Evolutionary conservation across 441 rosid species (phyloP).

Genomic region (Populus hybrid): DNA sequence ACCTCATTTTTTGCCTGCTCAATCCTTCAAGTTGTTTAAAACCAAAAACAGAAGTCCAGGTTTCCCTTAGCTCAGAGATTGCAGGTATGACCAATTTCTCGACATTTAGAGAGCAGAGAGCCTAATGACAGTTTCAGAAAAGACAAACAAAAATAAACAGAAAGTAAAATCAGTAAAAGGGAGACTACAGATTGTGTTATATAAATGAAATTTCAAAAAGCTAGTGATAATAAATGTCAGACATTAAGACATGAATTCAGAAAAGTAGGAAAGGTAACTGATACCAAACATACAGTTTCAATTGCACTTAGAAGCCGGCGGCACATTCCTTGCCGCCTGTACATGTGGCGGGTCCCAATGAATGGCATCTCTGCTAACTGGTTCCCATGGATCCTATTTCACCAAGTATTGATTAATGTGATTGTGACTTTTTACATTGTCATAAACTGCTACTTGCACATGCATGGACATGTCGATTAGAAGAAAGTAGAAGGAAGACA

Average conservation of each 20-base stretch:
- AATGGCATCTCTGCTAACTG: conserved; percentile 97
- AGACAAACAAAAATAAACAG: neutral
- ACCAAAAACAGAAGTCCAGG: conserved; percentile 91
- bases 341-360: conserved; percentile 81
- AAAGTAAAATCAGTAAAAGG: conserved; percentile 6
- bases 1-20: conserved; percentile 47
- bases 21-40: conserved; percentile 55
- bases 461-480: neutral
- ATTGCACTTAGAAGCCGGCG: conserved; percentile 75
- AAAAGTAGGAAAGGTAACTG: neutral
- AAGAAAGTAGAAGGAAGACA: neutral
- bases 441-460: neutral
- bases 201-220: neutral
- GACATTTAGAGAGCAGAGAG: conserved; percentile 62
- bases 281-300: conserved; percentile 58
- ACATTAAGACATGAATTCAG: neutral
- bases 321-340: conserved; percentile 96
- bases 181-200: neutral
- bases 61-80: conserved; percentile 71
- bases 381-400: conserved; percentile 78
- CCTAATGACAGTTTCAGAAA: conserved; percentile 40
- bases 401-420: conserved; percentile 13
- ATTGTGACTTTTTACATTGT: conserved; percentile 11
- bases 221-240: neutral
- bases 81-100: conserved; percentile 94